Evolutionary conservation across 2,329 filamentous ascomycete genomes (phyloP).

Genomic region (Phialemoniopsis sp.): DNA sequence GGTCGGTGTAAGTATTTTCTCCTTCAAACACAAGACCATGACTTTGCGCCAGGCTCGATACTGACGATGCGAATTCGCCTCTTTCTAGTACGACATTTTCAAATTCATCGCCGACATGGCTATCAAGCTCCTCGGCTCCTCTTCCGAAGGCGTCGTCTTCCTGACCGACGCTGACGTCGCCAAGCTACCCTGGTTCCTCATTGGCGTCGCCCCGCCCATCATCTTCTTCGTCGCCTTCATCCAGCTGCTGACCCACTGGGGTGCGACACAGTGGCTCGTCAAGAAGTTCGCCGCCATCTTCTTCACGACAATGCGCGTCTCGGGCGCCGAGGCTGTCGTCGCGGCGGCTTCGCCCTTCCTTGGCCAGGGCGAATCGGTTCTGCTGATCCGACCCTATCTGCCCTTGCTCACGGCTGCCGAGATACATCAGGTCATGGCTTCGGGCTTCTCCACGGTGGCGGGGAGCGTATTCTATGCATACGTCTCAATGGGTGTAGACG

Average conservation of each 20-base stretch:
- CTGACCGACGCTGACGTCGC: slow-evolving; percentile 45
- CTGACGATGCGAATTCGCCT: no score
- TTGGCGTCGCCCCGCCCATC: slow-evolving; percentile 64
- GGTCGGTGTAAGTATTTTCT: slow-evolving; percentile 1
- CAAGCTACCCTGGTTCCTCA: slow-evolving; percentile 54
- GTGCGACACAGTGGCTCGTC: slow-evolving; percentile 69
- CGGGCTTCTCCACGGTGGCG: slow-evolving; percentile 71
- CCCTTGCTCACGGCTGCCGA: slow-evolving; percentile 68
- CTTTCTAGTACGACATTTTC: slow-evolving; percentile 66
- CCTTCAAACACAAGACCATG: no score
- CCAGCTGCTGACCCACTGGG: slow-evolving; percentile 66
- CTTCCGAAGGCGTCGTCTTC: slow-evolving; percentile 59
- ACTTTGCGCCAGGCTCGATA: no score
- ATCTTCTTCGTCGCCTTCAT: slow-evolving; percentile 76
- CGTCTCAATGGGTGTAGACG: slow-evolving; percentile 64
- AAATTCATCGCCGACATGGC: slow-evolving; percentile 66
- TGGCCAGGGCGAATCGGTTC: slow-evolving; percentile 74
- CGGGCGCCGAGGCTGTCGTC: slow-evolving; percentile 71
- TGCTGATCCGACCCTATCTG: slow-evolving; percentile 72
- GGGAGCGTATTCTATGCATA: slow-evolving; percentile 70
- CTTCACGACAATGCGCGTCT: slow-evolving; percentile 72
- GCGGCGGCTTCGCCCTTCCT: slow-evolving; percentile 74
- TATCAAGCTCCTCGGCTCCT: slow-evolving; percentile 59
- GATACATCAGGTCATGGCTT: slow-evolving; percentile 72
- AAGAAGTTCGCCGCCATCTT: slow-evolving; percentile 71